phyloP scores from a whole-genome alignment of 2,329 filamentous ascomycete species.

The Sphaceloma murrayae region DNA sequence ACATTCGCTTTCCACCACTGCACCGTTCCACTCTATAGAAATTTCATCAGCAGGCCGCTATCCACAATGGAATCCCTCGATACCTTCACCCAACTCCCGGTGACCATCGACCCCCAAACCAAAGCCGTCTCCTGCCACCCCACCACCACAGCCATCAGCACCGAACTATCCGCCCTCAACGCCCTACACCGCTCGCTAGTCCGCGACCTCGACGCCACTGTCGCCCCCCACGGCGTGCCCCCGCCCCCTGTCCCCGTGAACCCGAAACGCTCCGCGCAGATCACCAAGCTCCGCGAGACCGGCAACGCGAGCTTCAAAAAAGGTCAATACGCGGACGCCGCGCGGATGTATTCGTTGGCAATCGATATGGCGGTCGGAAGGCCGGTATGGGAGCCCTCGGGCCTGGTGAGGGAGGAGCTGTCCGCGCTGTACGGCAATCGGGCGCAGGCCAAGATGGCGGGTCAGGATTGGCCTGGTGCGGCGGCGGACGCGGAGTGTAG shows the following conservation, averaged over 20 bases:
- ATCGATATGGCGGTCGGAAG: constrained; percentile 78
- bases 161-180: constrained; percentile 62
- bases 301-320: constrained; percentile 80
- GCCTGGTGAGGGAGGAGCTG: constrained; percentile 76
- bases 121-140: constrained; percentile 56
- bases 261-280: constrained; percentile 78
- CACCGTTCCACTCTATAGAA: background rate
- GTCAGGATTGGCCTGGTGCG: constrained; percentile 73
- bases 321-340: constrained; percentile 61
- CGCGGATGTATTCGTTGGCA: constrained; percentile 73
- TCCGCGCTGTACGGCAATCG: constrained; percentile 73
- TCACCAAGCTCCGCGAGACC: constrained; percentile 81
- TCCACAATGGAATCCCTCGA: constrained; percentile 34
- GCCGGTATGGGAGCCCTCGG: constrained; percentile 79
- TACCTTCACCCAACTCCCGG: constrained; percentile 71
- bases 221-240: constrained; percentile 55
- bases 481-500: constrained; percentile 80
- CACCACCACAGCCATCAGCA: constrained; percentile 29
- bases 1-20: background rate
- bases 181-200: constrained; percentile 65
- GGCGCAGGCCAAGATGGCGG: constrained; percentile 79
- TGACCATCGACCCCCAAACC: constrained; percentile 70
- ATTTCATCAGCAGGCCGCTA: constrained; percentile 14
- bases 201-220: constrained; percentile 43
- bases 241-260: constrained; percentile 85